These are phyloP conservation scores for Fusarium sp. DNA, from an alignment of 2,329 filamentous ascomycete species.

Conservation along the genomic window DNA sequence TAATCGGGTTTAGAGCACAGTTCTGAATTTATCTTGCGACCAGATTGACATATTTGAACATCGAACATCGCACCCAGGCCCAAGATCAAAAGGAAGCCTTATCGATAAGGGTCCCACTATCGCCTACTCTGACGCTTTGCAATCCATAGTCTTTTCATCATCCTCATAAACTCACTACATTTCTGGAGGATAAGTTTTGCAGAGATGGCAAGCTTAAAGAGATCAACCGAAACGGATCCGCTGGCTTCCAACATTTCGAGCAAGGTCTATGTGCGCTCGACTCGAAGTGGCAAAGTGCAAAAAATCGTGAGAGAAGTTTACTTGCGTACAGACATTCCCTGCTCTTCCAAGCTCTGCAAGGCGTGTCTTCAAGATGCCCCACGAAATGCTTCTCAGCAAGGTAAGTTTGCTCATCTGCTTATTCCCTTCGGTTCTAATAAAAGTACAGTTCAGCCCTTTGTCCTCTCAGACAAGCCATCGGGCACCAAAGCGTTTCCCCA, in stretches of 20 bases:
- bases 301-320: conserved; percentile 99
- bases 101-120: conserved; percentile 50
- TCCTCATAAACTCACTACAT: conserved; percentile 15
- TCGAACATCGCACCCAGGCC: background rate
- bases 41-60: background rate
- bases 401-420: conserved; percentile 58
- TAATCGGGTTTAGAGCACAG: background rate
- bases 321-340: conserved; percentile 94
- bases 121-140: conserved; percentile 39
- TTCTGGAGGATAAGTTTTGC: conserved; percentile 6
- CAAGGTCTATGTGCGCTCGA: conserved; percentile 95
- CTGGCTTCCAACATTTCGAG: conserved; percentile 82
- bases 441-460: conserved; percentile 76
- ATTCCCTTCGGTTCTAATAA: conserved; percentile 11
- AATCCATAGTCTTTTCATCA: conserved; percentile 38
- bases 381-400: conserved; percentile 79
- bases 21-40: background rate
- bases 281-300: conserved; percentile 95
- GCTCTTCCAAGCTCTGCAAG: conserved; percentile 89
- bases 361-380: conserved; percentile 80
- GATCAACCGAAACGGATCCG: conserved; percentile 63
- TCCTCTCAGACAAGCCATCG: conserved; percentile 88
- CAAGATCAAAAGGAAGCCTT: conserved; percentile 12
- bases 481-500: conserved; percentile 83
- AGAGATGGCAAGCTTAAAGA: conserved; percentile 73